These are phyloP conservation scores for Geosmithia flava DNA, from an alignment of 2,329 filamentous ascomycete species.

Conservation along the genomic window DNA sequence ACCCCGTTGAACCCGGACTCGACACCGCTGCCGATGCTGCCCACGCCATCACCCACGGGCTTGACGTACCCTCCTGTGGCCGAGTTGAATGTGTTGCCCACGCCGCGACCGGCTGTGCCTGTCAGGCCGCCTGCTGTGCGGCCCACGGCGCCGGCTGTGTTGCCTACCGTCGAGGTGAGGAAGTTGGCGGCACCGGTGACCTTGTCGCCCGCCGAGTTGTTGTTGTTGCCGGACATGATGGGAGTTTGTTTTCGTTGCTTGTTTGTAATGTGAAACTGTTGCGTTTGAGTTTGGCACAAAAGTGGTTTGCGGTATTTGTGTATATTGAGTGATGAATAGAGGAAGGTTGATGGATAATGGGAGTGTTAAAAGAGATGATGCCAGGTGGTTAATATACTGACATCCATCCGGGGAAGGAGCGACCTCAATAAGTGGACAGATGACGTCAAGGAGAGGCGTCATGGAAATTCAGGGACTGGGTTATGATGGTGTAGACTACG, in stretches of 20 bases:
- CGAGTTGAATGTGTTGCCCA: constrained; percentile 42
- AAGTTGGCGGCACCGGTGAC: constrained; percentile 22
- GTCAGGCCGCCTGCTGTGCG: constrained; percentile 27
- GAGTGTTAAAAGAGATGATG: background rate
- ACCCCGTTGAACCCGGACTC: constrained; percentile 35
- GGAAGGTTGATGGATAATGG: background rate
- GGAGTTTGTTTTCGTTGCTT: background rate
- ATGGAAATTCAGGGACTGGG: no score
- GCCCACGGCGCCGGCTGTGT: constrained; percentile 24
- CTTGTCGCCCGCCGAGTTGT: constrained; percentile 12
- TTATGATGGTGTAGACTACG: no score
- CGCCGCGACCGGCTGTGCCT: constrained; percentile 40
- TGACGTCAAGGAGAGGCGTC: background rate
- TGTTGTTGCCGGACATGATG: constrained; percentile 4
- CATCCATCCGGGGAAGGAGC: background rate
- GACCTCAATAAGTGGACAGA: background rate
- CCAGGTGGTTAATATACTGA: background rate
- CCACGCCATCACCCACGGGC: constrained; percentile 42
- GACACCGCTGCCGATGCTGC: constrained; percentile 38
- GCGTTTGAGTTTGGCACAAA: no score
- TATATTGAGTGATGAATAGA: no score
- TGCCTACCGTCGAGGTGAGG: constrained; percentile 25
- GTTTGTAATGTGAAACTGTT: background rate
- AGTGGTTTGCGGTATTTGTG: no score
- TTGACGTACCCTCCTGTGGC: constrained; percentile 40